Evolutionary conservation across 108 stramenopile species (phyloP), one percentile per base, ranked within the genome.

Genomic region (Phaeodactylum tricornutum): DNA sequence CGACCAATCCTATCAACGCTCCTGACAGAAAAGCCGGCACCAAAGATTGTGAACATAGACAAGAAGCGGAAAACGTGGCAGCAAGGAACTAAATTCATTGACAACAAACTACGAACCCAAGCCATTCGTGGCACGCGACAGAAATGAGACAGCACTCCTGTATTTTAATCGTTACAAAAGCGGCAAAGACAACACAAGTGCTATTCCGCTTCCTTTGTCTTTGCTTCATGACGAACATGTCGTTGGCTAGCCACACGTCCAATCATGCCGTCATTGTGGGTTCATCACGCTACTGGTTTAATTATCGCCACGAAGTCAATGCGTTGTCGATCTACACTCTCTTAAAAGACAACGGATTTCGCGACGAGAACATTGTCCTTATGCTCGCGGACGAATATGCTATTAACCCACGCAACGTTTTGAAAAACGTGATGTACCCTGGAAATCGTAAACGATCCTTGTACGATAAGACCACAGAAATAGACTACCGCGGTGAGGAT

Each of bases 401-500:
- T 5, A 71, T 67, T 56, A 84, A 92, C 61, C 49, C 67, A 38
- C 66, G 84, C 15, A 85, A 91, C 50, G 62, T 71, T 5, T 67
- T 51, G 41, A 75, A 75, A 32, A 80, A 85, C 49, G 57, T 64
- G 48, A 74, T 85, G 52, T 35, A 49, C 5, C 23, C 44, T 29
- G 4, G 32, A 4, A 20, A 33, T 25, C 37, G 57, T 27, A 12
- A 29, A 1, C 17, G 34, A n/a, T 69, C 67, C 35, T 61, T 77
- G 53, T 79, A 71, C 34, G 61, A 81, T 30, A 50, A 62, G 28
- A 45, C 68, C 22, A 82, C 83, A 1, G 73, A 93, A 47, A 71
- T 97, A 16, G 94, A 95, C 65, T 97, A 91, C 67, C 65, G 79
- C 1, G 92, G 92, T 15, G 80, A 86, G 22, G 96, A 97, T 64